Percentiles rank a stretch among this genome's conserved stretches.
Evolutionary conservation across 176 grass and related monocot genomes (phyloP).

Genomic region (Echinochloa phyllopogon): DNA sequence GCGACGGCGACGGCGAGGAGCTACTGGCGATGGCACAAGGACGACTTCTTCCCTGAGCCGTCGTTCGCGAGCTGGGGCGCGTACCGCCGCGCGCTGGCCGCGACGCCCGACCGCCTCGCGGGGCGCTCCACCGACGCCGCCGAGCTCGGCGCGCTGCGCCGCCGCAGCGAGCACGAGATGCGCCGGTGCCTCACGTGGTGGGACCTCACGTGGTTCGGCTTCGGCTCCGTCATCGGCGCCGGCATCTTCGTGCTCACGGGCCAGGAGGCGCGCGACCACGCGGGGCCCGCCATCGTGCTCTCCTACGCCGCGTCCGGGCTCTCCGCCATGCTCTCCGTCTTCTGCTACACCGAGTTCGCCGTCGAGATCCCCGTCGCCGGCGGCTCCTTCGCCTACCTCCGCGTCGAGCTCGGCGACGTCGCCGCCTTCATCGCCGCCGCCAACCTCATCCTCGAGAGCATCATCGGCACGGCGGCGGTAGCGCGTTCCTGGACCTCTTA

Average conservation of each 20-base stretch:
- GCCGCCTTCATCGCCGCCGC: slow-evolving; percentile 85
- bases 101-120: slow-evolving; percentile 42
- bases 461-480: slow-evolving; percentile 76
- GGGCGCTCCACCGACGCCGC: slow-evolving; percentile 68
- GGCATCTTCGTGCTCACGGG: slow-evolving; percentile 97
- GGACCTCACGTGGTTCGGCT: slow-evolving; percentile 97
- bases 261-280: slow-evolving; percentile 76
- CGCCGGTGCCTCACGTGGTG: slow-evolving; percentile 91
- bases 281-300: slow-evolving; percentile 86
- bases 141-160: slow-evolving; percentile 68
- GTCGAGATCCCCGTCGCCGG: slow-evolving; percentile 92
- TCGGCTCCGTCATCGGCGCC: slow-evolving; percentile 85
- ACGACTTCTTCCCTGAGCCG: slow-evolving; percentile 94
- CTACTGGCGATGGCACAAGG: slow-evolving; percentile 85
- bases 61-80: slow-evolving; percentile 84
- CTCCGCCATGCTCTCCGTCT: slow-evolving; percentile 94
- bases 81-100: slow-evolving; percentile 55
- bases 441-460: slow-evolving; percentile 86
- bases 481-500: slow-evolving; percentile 88
- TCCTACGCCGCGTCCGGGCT: slow-evolving; percentile 79
- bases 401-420: slow-evolving; percentile 88
- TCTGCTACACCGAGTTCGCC: slow-evolving; percentile 95
- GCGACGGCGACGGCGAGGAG: neutral
- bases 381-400: slow-evolving; percentile 86
- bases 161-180: slow-evolving; percentile 93